Base-by-base conservation (phyloP, 2,329 filamentous ascomycete genomes). In the Penicillium sp. region DNA sequence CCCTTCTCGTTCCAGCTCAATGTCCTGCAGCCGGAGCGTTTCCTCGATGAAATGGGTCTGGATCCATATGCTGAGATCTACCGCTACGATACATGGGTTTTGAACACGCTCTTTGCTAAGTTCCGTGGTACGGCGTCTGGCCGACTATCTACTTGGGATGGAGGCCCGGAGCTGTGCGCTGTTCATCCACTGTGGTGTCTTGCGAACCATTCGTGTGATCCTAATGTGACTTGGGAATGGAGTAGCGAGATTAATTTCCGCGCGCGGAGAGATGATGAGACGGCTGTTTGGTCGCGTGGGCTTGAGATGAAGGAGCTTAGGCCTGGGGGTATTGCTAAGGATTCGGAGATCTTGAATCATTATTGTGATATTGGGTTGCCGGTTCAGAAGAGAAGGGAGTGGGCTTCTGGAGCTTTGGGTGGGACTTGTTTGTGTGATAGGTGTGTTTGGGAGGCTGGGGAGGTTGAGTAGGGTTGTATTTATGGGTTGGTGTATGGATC, bases 121-220 rank as follows among this genome's bases (percentile, higher is more conserved):
- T 96, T 97, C 74, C 86, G 94, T 25, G 94, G 91, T 52, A 96
- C 93, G 0, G 94, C 94, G 0, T 96, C 91, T 2, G 93, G 93
- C 5, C 85, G 90, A 40, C 88, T 94, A 65, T 91, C 85, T 61
- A 83, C 82, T 0, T 84, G 84, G 66, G 90, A 93, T 62, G 90
- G 92, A 3, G 86, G 90, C 10, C 93, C 94, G 0, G 94, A 97
- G 68, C 89, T 96, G 5, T 91, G 91, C 29, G 93, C 93, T 29
- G 93, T 97, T 29, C 93, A 97, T 76, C 92, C 93, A 2, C 86
- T 96, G 66, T 99, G 94, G 92, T 97, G 93, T 75, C 81, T 97
- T 31, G 93, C 93, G 29, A 99, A 99, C 70, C 94, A 99, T 73
- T 91, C 92, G 73, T 99, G 94, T 76, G 87, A 96, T 71, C 94